Conservation (phyloP, 2,329 filamentous ascomycete species). For the Catunica adiposa region DNA sequence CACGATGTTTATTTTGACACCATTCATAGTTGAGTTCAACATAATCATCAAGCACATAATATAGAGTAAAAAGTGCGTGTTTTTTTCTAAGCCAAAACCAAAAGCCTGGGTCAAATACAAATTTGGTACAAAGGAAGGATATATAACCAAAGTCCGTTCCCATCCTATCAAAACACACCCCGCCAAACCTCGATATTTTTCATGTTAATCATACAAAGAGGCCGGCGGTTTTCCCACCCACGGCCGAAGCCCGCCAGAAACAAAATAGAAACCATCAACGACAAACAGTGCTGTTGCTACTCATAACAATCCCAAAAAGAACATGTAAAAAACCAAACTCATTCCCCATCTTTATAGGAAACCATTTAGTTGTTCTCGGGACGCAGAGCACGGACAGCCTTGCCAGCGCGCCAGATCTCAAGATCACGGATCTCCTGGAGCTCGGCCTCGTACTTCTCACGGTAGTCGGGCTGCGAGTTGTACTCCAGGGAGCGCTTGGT, state of each 20-base stretch:
- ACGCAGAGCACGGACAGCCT: slow-evolving; percentile 80
- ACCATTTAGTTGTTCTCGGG: slow-evolving; percentile 62
- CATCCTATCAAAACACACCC: slow-evolving; percentile 12
- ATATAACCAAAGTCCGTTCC: slow-evolving; percentile 8
- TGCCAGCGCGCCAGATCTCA: slow-evolving; percentile 98
- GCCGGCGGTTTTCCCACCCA: background rate
- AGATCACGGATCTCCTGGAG: slow-evolving; percentile 95
- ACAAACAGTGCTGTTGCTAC: slow-evolving; percentile 13
- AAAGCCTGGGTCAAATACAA: slow-evolving; percentile 13
- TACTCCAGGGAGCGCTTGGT: slow-evolving; percentile 93
- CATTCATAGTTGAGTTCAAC: too few species aligned
- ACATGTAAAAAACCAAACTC: background rate
- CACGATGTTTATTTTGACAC: too few species aligned
- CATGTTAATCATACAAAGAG: background rate
- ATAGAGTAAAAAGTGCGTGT: slow-evolving; percentile 5
- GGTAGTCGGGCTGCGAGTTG: slow-evolving; percentile 91
- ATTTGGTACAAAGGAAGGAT: slow-evolving; percentile 13
- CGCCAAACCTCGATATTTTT: background rate
- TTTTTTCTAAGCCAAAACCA: slow-evolving; percentile 12
- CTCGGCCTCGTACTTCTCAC: slow-evolving; percentile 93
- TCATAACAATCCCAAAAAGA: background rate
- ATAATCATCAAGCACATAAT: background rate
- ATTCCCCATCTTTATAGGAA: background rate
- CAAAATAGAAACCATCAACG: too few species aligned
- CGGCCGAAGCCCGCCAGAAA: background rate